Conservation (phyloP, 176 grass and related monocot species). For the Musa troglodytarum region DNA sequence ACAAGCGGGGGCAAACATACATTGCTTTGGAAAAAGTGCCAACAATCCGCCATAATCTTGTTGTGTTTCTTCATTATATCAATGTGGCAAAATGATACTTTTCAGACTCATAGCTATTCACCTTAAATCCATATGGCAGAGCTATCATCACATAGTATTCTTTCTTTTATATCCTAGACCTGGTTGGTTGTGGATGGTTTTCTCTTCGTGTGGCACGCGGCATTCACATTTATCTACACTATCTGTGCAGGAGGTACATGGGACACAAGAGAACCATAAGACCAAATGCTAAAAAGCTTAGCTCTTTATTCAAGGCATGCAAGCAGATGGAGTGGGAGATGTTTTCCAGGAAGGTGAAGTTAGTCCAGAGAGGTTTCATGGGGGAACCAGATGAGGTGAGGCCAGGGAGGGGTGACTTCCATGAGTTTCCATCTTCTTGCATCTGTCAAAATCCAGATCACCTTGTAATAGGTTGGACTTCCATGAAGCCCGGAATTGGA, state of each 20-base stretch:
- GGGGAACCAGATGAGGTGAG: constrained; percentile 74
- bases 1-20: no score
- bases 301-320: constrained; percentile 43
- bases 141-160: no score
- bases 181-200: no score
- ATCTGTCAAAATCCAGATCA: constrained; percentile 43
- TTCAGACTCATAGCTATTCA: no score
- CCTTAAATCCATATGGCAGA: no score
- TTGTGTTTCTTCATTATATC: no score
- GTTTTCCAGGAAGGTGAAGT: constrained; percentile 56
- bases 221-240: neutral
- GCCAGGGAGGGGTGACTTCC: constrained; percentile 61
- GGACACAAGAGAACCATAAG: constrained; percentile 94
- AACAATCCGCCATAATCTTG: no score
- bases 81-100: no score
- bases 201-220: no score
- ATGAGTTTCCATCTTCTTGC: constrained; percentile 82
- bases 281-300: constrained; percentile 72
- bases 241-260: constrained; percentile 66
- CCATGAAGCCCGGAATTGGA: neutral
- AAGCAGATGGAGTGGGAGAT: constrained; percentile 52
- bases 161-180: no score
- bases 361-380: constrained; percentile 55
- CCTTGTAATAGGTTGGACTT: neutral
- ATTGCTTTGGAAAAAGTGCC: no score